These are phyloP conservation scores for Iodosphaeria phyllophila DNA, from an alignment of 2,329 filamentous ascomycete genomes.

Conservation along the genomic window DNA sequence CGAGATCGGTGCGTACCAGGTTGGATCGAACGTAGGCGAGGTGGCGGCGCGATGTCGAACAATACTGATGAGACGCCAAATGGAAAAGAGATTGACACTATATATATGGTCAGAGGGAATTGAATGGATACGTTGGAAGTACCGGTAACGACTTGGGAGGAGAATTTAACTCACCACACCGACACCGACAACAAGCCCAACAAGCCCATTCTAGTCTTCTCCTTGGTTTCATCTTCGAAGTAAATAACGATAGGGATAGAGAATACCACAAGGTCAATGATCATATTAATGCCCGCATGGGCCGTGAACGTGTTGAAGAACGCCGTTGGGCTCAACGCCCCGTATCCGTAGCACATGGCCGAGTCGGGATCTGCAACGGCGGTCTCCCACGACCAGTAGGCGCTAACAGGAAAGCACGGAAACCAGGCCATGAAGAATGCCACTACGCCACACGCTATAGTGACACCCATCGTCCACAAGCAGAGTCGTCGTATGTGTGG, in stretches of 20 bases:
- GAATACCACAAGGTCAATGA: slow-evolving; percentile 14
- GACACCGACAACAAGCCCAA: slow-evolving; percentile 5
- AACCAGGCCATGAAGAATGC: slow-evolving; percentile 12
- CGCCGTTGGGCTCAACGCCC: slow-evolving; percentile 8
- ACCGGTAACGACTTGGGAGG: background rate
- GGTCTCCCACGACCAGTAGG: slow-evolving; percentile 13
- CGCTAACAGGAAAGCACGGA: slow-evolving; percentile 13
- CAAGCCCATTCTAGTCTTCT: slow-evolving; percentile 5
- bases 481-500: background rate
- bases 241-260: slow-evolving; percentile 13
- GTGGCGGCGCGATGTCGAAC: slow-evolving; percentile 10
- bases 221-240: slow-evolving; percentile 5
- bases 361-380: no score
- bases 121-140: background rate
- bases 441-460: slow-evolving; percentile 11
- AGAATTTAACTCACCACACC: slow-evolving; percentile 4
- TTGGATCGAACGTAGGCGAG: slow-evolving; percentile 12
- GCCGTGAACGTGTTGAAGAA: slow-evolving; percentile 12
- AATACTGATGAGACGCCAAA: slow-evolving; percentile 11
- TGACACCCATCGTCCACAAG: slow-evolving; percentile 6
- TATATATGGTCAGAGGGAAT: no score
- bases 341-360: slow-evolving; percentile 14
- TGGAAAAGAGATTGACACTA: slow-evolving; percentile 6
- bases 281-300: slow-evolving; percentile 13
- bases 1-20: slow-evolving; percentile 9